Evolutionary conservation across 1,139 yeast species (phyloP), one percentile per base, ranked within the genome.

Genomic region (Pichia sp.): DNA sequence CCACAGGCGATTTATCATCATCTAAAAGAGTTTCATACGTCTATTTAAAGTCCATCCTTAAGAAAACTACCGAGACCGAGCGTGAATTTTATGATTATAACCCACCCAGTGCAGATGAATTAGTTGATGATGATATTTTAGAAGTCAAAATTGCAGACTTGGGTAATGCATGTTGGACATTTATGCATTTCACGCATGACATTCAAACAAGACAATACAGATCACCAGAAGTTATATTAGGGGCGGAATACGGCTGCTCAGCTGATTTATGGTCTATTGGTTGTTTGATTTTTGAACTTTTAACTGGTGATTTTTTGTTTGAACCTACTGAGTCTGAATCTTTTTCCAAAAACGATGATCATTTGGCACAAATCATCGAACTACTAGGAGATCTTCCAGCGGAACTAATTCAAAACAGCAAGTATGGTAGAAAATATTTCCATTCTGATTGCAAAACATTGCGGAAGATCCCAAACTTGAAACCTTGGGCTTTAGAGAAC

Each of bases 171-270:
- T 85, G 95, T 53, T 83, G 83, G 75, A 69, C 74, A 8, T 68
- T 77, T 56, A 73, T 72, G 39, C 95, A 86, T 61, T 84, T 82
- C 63, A 83, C 95, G 23, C 77, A 84, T 61, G 92, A 84, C 58
- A 85, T 86, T 52, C 95, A 86, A 64, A 86, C 95, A 1, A 69
- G 95, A 40, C 95, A 86, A 60, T 86, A 86, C 61, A 67, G 95
- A 35, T 74, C 94, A 1, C 95, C 95, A 0, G 95, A 86, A 61
- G 81, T 85, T 36, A 64, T 78, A 29, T 64, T 81, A 41, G 85
- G 88, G 40, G 72, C 79, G 23, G 61, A 71, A 26, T 86, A 95
- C 95, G 95, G 95, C 10, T 84, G 88, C 38, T 77, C 85, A 42
- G 78, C 88, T 1, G 95, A 86, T 60, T 68, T 84, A 40, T 86